Evolutionary conservation across 2,329 filamentous ascomycete genomes (phyloP), one percentile per base, ranked within the genome.

Genomic region (Alternaria arborescens): DNA sequence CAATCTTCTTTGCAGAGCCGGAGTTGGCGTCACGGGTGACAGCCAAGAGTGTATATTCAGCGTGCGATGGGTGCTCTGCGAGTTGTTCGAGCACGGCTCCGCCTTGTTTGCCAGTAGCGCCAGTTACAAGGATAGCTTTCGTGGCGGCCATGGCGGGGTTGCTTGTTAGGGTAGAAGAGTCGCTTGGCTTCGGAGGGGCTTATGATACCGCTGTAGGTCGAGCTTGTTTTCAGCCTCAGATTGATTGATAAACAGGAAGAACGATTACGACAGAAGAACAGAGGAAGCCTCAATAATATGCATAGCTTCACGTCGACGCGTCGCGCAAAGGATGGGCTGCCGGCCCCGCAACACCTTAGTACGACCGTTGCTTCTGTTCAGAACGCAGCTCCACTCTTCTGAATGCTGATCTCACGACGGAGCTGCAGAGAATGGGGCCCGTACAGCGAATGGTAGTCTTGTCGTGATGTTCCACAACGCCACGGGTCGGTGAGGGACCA

Each of bases 21-120:
- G 86, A 87, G n/a, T 76, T 71, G 0, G 82, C 68, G 67, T 89
- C 82, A 61, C 88, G 85, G 3, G 88, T 89, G 22, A 90, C 80
- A 7, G 88, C 88, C 16, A 88, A 81, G 53, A 90, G 85, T 12
- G 83, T 80, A 60, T 83, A 82, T 20, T 79, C 65, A 66, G 75
- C 50, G 18, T 68, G 68, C 1, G 76, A 73, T 16, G 71, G 58
- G 47, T 77, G 70, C 16, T 72, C 66, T 46, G 82, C 75, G 24
- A 83, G 77, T 41, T 82, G 78, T 41, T 76, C 65, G 56, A 83
- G 75, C 28, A 82, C 75, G 24, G 80, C 77, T 52, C 81, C 80
- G 58, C 82, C 82, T 71, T 83, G 82, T 58, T 83, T 82, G 54
- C 81, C 81, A 2, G 81, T 83, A 3, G 80, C 81, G 47, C 81